Evolutionary conservation across 2,329 filamentous ascomycete genomes (phyloP).

Genomic region (Pseudopithomyces chartarum): DNA sequence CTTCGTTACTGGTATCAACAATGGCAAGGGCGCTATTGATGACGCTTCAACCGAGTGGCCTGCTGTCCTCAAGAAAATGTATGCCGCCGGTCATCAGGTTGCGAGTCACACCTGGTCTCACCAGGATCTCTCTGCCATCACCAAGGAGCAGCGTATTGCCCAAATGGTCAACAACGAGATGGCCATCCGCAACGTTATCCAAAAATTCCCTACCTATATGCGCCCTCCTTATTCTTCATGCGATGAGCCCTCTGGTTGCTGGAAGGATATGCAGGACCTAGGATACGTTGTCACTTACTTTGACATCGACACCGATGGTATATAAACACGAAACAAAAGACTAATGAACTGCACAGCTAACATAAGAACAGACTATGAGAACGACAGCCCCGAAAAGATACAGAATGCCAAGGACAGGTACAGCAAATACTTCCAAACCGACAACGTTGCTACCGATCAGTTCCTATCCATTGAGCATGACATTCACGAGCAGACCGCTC

Average conservation of each 20-base stretch:
- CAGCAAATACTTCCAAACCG: conserved; percentile 46
- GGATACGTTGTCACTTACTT: conserved; percentile 66
- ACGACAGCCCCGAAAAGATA: conserved; percentile 35
- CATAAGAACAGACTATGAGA: conserved; percentile 30
- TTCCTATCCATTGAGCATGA: conserved; percentile 61
- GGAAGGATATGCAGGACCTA: conserved; percentile 42
- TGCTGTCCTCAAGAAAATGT: conserved; percentile 60
- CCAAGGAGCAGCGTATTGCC: conserved; percentile 49
- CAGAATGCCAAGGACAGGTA: conserved; percentile 46
- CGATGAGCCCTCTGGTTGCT: conserved; percentile 44
- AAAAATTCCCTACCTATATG: conserved; percentile 62
- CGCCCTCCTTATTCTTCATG: conserved; percentile 56
- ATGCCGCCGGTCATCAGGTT: conserved; percentile 62
- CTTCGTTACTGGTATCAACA: conserved; percentile 65
- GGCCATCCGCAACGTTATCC: conserved; percentile 60
- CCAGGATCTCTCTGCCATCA: conserved; percentile 52
- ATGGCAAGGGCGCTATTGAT: conserved; percentile 62
- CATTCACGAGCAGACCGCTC: conserved; percentile 53
- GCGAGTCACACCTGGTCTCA: conserved; percentile 65
- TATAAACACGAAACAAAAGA: conserved; percentile 21
- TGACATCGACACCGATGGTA: conserved; percentile 62
- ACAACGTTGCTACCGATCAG: conserved; percentile 30
- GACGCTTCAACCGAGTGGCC: conserved; percentile 53
- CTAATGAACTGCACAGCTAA: background rate
- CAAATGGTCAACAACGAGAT: conserved; percentile 61